Conservation (phyloP, 2,329 filamentous ascomycete species). For the Huntiella savannae region DNA sequence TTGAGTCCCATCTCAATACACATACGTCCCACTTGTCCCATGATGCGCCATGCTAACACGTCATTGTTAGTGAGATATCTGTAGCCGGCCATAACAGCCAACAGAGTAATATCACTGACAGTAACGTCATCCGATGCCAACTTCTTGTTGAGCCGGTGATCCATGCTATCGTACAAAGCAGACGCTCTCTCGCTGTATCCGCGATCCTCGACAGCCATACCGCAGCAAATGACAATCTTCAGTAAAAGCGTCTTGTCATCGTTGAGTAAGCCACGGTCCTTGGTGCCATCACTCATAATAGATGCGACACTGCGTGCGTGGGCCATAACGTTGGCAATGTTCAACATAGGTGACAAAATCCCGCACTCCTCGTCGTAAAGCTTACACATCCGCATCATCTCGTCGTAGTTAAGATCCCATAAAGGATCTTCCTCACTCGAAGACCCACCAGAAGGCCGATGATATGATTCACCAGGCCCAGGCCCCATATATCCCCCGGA, state of each 20-base stretch:
- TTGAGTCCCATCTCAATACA: slow-evolving; percentile 73
- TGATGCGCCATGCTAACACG: slow-evolving; percentile 66
- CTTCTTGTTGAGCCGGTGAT: slow-evolving; percentile 48
- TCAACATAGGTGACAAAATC: slow-evolving; percentile 75
- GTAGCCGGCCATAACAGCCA: slow-evolving; percentile 41
- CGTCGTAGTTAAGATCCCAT: slow-evolving; percentile 57
- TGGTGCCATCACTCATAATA: slow-evolving; percentile 41
- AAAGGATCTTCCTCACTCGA: slow-evolving; percentile 45
- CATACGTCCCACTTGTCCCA: slow-evolving; percentile 63
- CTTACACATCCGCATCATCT: slow-evolving; percentile 59
- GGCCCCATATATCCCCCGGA: slow-evolving; percentile 1
- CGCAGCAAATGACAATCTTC: slow-evolving; percentile 68
- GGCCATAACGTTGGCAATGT: slow-evolving; percentile 49
- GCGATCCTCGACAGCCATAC: slow-evolving; percentile 56
- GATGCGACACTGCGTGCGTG: slow-evolving; percentile 52
- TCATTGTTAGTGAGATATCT: slow-evolving; percentile 78
- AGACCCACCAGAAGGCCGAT: slow-evolving; percentile 1
- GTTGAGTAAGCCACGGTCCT: slow-evolving; percentile 21
- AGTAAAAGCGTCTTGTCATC: slow-evolving; percentile 45
- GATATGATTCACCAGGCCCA: not conserved
- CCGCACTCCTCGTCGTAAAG: slow-evolving; percentile 82
- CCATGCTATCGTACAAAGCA: slow-evolving; percentile 58
- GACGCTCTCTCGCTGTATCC: slow-evolving; percentile 59
- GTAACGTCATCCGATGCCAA: slow-evolving; percentile 34
- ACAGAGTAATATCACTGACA: slow-evolving; percentile 28